These are phyloP conservation scores for Globisporangium iwayamae DNA, from an alignment of 352 stramenopile species.

Conservation along the genomic window DNA sequence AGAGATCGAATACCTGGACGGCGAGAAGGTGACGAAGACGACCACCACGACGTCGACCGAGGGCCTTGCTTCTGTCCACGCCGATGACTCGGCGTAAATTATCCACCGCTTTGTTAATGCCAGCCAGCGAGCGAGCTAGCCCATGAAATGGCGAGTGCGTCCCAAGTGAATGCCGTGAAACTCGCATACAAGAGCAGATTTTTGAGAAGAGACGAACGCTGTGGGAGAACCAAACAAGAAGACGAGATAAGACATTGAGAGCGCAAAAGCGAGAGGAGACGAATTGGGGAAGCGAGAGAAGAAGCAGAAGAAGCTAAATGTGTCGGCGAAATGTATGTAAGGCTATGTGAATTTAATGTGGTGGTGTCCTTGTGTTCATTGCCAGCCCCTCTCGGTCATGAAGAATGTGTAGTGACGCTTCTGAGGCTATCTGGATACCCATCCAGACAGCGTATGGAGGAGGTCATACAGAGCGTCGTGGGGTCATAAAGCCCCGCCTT, in stretches of 20 bases:
- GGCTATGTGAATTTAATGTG: neutral
- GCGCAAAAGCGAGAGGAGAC: neutral
- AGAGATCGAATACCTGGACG: conserved; percentile 43
- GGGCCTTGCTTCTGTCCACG: conserved; percentile 28
- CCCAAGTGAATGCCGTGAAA: conserved; percentile 6
- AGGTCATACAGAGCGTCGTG: too few species aligned
- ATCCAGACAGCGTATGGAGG: too few species aligned
- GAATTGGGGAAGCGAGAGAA: neutral
- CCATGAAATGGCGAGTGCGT: neutral
- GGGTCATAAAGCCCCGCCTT: too few species aligned
- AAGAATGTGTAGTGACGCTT: neutral
- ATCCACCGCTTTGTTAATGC: neutral
- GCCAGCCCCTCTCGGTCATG: neutral
- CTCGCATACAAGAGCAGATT: neutral
- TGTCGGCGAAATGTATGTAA: conserved; percentile 13
- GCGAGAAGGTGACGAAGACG: conserved; percentile 22
- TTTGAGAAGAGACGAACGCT: neutral
- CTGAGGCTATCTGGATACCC: too few species aligned
- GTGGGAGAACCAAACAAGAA: neutral
- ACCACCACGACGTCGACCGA: conserved; percentile 11
- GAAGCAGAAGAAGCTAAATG: neutral
- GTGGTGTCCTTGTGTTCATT: neutral
- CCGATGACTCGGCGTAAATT: conserved; percentile 13
- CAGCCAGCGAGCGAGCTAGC: too few species aligned
- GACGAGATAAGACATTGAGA: neutral